Evolutionary conservation across 2,329 filamentous ascomycete species (phyloP).

Genomic region (Aspergillus eucalypticola): DNA sequence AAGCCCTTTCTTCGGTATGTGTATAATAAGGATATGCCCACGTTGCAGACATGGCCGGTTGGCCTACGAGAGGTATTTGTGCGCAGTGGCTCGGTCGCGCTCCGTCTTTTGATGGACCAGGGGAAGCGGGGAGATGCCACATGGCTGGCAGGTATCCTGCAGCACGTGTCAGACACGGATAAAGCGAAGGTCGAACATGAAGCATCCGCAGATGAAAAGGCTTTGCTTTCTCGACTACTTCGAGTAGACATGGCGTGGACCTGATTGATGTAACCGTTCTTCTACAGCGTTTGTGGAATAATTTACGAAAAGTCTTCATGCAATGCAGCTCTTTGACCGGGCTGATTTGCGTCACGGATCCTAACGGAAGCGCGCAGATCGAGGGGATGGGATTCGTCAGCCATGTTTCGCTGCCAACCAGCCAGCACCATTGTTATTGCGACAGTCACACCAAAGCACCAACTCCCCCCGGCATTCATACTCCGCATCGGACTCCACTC

Average conservation of each 20-base stretch:
- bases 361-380: neutral
- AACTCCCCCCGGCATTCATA: conserved; percentile 13
- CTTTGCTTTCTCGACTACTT: conserved; percentile 23
- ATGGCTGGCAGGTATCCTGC: conserved; percentile 32
- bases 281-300: neutral
- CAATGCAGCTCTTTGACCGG: neutral
- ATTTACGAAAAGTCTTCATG: neutral
- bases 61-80: conserved; percentile 32
- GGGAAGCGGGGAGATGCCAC: conserved; percentile 32
- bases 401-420: neutral
- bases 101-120: conserved; percentile 40
- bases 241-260: conserved; percentile 24
- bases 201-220: conserved; percentile 24
- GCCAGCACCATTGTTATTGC: neutral
- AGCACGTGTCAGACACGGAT: conserved; percentile 33
- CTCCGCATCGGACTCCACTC: conserved; percentile 26
- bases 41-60: conserved; percentile 21
- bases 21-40: conserved; percentile 23
- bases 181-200: conserved; percentile 17
- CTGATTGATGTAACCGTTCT: conserved; percentile 13
- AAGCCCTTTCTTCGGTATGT: conserved; percentile 33
- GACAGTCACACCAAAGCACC: conserved; percentile 4
- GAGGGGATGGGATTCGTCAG: conserved; percentile 8
- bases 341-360: conserved; percentile 3
- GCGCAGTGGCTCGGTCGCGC: conserved; percentile 38